Evolutionary conservation across 257 asterid genomes (phyloP), one percentile per base, ranked within the genome.

Genomic region (Lithospermum erythrorhizon): DNA sequence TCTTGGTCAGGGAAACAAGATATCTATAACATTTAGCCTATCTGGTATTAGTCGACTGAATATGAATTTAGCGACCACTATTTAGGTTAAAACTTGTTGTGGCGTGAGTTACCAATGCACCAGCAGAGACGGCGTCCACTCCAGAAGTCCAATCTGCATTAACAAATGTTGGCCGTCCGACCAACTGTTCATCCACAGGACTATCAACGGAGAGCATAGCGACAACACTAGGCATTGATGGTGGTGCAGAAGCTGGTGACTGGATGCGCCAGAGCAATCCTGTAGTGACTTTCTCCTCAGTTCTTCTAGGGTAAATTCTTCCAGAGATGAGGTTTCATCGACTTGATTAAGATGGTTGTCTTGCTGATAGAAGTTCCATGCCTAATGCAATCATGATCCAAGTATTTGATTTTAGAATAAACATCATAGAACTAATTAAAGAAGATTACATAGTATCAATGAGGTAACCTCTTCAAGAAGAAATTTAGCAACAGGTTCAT

Each of bases 201-300:
- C 54, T 58, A 35, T 76, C 87, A 57, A 81, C 84, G 24, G 68
- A 58, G 32, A 89, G 80, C 94, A 87, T 81, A 37, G 77, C 87
- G 0, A 84, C 75, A 9, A 84, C 73, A 66, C 86, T 90, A 4
- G 96, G 84, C 97, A 89, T 84, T 61, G 77, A 76, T 29, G 97
- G 97, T 70, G 95, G 75, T 5, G 69, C 49, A 16, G 88, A 75
- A 27, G 90, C 66, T 15, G 93, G 87, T 5, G 95, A 81, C 21
- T 87, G 95, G 10, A 86, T 83, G 72, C 97, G 65, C n/a, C 70
- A 89, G 25, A n/a, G 83, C 95, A 3, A 87, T 81, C 73, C 84
- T 94, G n/a, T n/a, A n/a, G 84, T 58, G 45, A 87, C 24, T 76
- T 77, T 89, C 83, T 89, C 83, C 78, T 84, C 78, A 73, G 61